Base-by-base conservation (phyloP, 768 basidiomycete genomes). In the Xerocomellus chrysenteron region DNA sequence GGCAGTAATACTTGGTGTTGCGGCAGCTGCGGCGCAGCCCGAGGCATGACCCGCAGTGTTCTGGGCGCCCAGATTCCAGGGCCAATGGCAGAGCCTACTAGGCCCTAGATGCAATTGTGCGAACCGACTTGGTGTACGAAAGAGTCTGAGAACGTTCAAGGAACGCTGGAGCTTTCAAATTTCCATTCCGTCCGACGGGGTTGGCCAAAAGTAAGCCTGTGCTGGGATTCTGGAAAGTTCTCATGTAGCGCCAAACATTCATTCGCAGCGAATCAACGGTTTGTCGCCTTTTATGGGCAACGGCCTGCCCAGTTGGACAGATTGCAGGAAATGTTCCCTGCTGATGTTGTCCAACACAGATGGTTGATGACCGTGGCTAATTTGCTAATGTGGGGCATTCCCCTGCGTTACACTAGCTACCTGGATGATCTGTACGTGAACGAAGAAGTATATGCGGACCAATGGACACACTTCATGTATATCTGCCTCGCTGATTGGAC, bases 271-370 rank as follows among this genome's bases (percentile, higher is more conserved):
- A 72, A 76, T 55, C 77, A 82, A 55, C 75, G 83, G 47, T 82
- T 82, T 47, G 61, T 76, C 17, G 85, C 78, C 2, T 80, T 82
- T 55, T 83, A 82, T 54, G 87, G 85, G 1, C 76, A 88, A 65
- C 76, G 76, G 52, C 61, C 71, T 39, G 75, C 81, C 33, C 82
- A 87, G 7, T 68, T 88, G 28, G 80, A 78, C 36, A 72, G 84
- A 40, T 75, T 82, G 50, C 79, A 81, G 53, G 66, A 76, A 11
- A 81, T 87, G 59, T 65, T 82, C 16, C 69, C 68, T 14, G 71
- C 74, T 13, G 65, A 70, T n/a, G 59, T 65, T 14, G 58, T 68
- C 1, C 74, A 78, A 60, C 68, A 75, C 32, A 65, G 66, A 33
- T 73, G 73, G 70, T 41, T 77, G 6, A 73, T 67, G 21, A 60